A percentile compares a stretch with the other conserved stretches of the same genome.
Evolutionary conservation across 345 rosid species (phyloP).

Genomic region (Bruguiera parviflora): DNA sequence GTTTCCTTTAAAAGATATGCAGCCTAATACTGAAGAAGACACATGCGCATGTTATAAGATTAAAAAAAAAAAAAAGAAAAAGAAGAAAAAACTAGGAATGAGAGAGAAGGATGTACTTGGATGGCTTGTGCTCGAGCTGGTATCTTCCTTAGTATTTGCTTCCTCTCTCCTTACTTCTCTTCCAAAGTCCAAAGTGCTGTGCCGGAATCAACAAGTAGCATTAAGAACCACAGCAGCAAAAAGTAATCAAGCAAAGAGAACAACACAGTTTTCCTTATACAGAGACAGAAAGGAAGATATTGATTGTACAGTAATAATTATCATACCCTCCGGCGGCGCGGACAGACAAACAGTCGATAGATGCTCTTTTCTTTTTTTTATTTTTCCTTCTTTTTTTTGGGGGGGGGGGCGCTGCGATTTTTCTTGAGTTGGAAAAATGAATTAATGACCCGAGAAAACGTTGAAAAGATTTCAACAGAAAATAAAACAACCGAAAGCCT

Average conservation of each 20-base stretch:
- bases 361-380: not conserved
- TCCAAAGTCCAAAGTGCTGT: slow-evolving; percentile 72
- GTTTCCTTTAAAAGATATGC: slow-evolving; percentile 25
- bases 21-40: slow-evolving; percentile 20
- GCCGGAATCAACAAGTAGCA: slow-evolving; percentile 89
- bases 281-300: not conserved
- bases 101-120: slow-evolving; percentile 30
- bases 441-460: slow-evolving; percentile 8
- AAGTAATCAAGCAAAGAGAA: too few relatives aligned
- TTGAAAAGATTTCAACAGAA: too few relatives aligned
- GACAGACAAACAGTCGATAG: slow-evolving; percentile 11
- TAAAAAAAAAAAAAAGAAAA: not conserved
- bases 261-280: not conserved
- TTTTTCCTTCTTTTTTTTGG: slow-evolving; percentile 13
- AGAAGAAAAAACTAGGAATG: too few relatives aligned
- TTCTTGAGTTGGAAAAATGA: too few relatives aligned
- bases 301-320: not conserved
- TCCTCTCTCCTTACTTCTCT: slow-evolving; percentile 71
- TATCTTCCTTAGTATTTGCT: slow-evolving; percentile 65
- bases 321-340: slow-evolving; percentile 29
- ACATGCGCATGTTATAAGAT: too few relatives aligned
- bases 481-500: not conserved
- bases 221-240: slow-evolving; percentile 74
- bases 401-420: not conserved
- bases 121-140: slow-evolving; percentile 95